These are phyloP conservation scores for Tylopilus sp. DNA, from an alignment of 768 basidiomycete genomes.

Conservation along the genomic window DNA sequence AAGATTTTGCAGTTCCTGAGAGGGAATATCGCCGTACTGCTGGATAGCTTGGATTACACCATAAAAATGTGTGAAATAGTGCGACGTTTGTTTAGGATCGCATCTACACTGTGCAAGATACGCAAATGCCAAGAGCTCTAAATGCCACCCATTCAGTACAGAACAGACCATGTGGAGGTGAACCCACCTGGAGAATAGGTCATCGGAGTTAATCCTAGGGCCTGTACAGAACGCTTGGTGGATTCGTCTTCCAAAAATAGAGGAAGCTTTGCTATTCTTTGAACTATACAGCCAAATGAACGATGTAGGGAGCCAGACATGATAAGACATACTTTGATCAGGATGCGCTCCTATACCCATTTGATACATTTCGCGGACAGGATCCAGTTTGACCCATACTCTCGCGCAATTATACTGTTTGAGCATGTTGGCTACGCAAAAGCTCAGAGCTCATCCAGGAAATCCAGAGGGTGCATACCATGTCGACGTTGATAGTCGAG, in stretches of 20 bases:
- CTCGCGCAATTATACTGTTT: conserved; percentile 41
- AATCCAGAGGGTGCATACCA: conserved; percentile 31
- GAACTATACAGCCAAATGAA: conserved; percentile 39
- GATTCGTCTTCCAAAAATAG: conserved; percentile 40
- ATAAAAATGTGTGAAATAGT: conserved; percentile 61
- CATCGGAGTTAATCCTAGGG: conserved; percentile 63
- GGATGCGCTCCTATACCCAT: conserved; percentile 71
- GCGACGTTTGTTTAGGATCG: conserved; percentile 59
- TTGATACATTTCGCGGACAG: conserved; percentile 69
- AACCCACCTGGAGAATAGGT: conserved; percentile 62
- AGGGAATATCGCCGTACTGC: conserved; percentile 43
- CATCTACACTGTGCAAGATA: conserved; percentile 82
- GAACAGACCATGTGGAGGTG: background rate
- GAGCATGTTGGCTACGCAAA: conserved; percentile 41
- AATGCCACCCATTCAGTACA: conserved; percentile 1
- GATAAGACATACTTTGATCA: conserved; percentile 58
- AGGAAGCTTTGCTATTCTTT: conserved; percentile 48
- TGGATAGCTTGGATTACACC: conserved; percentile 50
- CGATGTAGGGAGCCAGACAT: background rate
- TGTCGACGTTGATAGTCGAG: conserved; percentile 51
- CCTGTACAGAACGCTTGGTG: conserved; percentile 39
- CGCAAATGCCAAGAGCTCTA: conserved; percentile 74
- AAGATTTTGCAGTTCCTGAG: conserved; percentile 52
- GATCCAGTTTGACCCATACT: conserved; percentile 51
- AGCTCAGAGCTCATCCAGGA: conserved; percentile 9